Evolutionary conservation across 2,329 filamentous ascomycete genomes (phyloP).

Genomic region (Arthroderma sp.): DNA sequence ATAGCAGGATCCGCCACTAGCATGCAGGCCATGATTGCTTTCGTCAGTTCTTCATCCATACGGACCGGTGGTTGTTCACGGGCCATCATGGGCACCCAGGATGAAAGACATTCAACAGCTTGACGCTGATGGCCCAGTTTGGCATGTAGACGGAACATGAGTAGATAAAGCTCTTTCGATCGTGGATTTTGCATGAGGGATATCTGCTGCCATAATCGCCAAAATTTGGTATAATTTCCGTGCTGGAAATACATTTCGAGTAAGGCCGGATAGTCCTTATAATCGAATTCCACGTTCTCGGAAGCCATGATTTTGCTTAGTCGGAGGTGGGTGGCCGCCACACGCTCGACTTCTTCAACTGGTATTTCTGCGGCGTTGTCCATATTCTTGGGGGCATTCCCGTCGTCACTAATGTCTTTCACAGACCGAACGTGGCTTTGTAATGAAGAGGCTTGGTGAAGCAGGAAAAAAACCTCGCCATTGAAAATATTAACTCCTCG

Average conservation of each 20-base stretch:
- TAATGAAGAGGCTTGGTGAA: conserved; percentile 31
- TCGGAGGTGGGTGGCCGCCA: conserved; percentile 16
- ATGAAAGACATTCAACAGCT: conserved; percentile 41
- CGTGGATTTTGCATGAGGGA: conserved; percentile 41
- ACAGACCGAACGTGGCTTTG: conserved; percentile 35
- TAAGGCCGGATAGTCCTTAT: conserved; percentile 21
- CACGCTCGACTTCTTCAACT: conserved; percentile 10
- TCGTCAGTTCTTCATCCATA: conserved; percentile 35
- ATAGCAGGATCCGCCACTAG: conserved; percentile 43
- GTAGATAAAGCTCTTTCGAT: conserved; percentile 43
- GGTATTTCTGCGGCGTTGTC: conserved; percentile 9
- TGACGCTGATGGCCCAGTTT: conserved; percentile 31
- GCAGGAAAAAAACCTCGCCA: conserved; percentile 38
- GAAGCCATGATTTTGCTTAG: conserved; percentile 23
- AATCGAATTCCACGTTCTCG: conserved; percentile 22
- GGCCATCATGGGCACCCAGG: conserved; percentile 48
- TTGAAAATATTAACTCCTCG: conserved; percentile 32
- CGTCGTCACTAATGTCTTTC: conserved; percentile 17
- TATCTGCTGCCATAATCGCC: conserved; percentile 48
- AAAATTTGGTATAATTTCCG: conserved; percentile 46
- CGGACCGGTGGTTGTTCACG: conserved; percentile 42
- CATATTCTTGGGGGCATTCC: conserved; percentile 24
- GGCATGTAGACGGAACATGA: conserved; percentile 42
- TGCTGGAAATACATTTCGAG: conserved; percentile 29
- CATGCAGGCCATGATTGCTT: conserved; percentile 45